Evolutionary conservation across 306 rosid genomes (phyloP), one percentile per base, ranked within the genome.

Genomic region (Castanopsis chinensis): DNA sequence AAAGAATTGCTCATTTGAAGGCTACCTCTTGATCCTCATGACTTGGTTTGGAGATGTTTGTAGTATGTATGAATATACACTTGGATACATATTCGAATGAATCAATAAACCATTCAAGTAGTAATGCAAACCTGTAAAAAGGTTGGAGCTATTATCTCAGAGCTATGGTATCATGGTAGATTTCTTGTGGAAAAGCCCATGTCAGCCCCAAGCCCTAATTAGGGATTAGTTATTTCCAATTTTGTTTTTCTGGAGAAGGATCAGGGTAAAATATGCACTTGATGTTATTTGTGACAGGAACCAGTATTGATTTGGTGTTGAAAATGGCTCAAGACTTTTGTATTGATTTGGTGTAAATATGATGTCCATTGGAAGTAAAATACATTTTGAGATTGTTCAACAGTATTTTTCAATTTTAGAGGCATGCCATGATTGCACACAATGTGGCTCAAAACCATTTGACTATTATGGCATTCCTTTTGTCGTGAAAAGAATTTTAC

Each of bases 41-140:
- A 51, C 79, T 74, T 75, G 30, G 78, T 70, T 32, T 70, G 85
- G 78, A 78, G 63, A 74, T 52, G 73, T 37, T 33, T 32, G 41
- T 49, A 73, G 79, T 80, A 21, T 71, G 73, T 55, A 65, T 65
- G 78, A 58, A 23, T 59, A 35, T 18, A 41, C 53, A 9, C 19
- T 58, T 18, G 28, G 77, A 45, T 64, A 30, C 70, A 64, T n/a
- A 3, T 9, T 30, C 7, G 3, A 41, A 41, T 41, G 11, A 41
- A 41, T 37, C 11, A 2, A 12, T 9, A 21, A 9, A 56, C 69
- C 57, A 37, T 77, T 32, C 6, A 6, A 53, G 41, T 54, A 19
- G 65, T 19, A 21, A 35, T 30, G 11, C 51, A 28, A 20, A 35
- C 28, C 69, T 56, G 83, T 59, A 83, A 70, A 20, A 20, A 58